These are phyloP conservation scores for Salvia splendens DNA, from an alignment of 257 asterid species.

Conservation along the genomic window DNA sequence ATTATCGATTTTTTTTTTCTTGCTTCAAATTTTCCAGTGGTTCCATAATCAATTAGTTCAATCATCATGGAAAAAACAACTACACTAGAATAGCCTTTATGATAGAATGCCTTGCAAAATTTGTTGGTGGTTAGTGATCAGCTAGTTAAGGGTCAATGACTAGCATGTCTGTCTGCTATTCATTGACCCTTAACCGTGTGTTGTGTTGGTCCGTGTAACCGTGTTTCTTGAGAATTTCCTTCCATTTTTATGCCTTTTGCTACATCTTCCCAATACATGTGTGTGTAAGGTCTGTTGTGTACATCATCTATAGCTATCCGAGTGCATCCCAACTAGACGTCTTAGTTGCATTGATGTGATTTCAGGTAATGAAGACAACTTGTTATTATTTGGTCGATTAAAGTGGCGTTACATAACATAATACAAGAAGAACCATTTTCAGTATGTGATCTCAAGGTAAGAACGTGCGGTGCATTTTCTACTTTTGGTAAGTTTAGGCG, in stretches of 20 bases:
- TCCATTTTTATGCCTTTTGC: conserved; percentile 13
- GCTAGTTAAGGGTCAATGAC: neutral
- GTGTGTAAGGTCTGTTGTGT: neutral
- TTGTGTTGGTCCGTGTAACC: neutral
- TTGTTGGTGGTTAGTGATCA: no score
- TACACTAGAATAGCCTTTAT: no score
- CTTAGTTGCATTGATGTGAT: conserved; percentile 25
- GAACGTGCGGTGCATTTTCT: conserved; percentile 22
- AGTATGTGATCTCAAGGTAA: conserved; percentile 75
- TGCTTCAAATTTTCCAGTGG: no score
- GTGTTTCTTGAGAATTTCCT: neutral
- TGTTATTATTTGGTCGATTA: conserved; percentile 89
- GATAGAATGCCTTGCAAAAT: no score
- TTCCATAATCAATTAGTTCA: no score
- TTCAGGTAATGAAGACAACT: conserved; percentile 97
- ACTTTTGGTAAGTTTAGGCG: conserved; percentile 16
- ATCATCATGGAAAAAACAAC: no score
- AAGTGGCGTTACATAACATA: conserved; percentile 57
- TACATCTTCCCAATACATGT: neutral
- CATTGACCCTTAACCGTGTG: no score
- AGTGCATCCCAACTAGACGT: conserved; percentile 15
- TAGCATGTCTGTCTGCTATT: neutral
- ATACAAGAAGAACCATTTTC: conserved; percentile 77
- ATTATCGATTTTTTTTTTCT: no score
- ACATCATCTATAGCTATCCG: no score